Evolutionary conservation across 805 yeast genomes (phyloP), one percentile per base, ranked within the genome.

Genomic region (Pichia phayaonensis): DNA sequence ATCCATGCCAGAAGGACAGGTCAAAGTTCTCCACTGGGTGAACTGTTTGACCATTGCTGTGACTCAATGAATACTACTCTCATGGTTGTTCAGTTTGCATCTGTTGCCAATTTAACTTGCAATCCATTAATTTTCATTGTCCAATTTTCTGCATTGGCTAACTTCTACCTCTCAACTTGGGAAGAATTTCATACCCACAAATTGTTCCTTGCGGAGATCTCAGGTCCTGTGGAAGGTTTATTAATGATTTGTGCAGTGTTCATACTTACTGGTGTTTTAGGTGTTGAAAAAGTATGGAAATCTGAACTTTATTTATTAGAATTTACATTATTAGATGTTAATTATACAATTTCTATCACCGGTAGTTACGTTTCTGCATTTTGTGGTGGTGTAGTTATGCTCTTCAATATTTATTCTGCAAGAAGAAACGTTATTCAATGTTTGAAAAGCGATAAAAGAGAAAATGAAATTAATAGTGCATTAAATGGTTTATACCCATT

Each of bases 171-270:
- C 46, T 83, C 95, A 39, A 90, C 97, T 0, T 90, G 97, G 97
- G 98, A 90, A 68, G 97, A 90, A 64, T 90, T 80, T 65, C 92
- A 90, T 63, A 90, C 97, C 0, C 95, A 89, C 59, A 82, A 81
- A 44, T 72, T 90, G 46, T 90, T 75, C 65, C 71, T 90, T 48
- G 81, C 92, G 36, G 82, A 76, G 54, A 81, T 88, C 59, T 85
- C 95, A 15, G 98, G 98, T 0, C 98, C 98, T 0, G 97, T 92
- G 4, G 98, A 90, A 67, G 98, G 98, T 2, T 86, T 90, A 27
- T 63, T 89, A 56, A 73, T 84, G 68, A 72, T 88, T 47, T 66
- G 78, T 22, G 64, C 59, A 0, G 68, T 83, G 18, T 88, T 79
- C 61, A 49, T 79, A 4, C 42, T 77, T 22, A 85, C 95, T 0